Conservation (phyloP, 208 protist genomes). For the Wallacemonas rigidus region DNA sequence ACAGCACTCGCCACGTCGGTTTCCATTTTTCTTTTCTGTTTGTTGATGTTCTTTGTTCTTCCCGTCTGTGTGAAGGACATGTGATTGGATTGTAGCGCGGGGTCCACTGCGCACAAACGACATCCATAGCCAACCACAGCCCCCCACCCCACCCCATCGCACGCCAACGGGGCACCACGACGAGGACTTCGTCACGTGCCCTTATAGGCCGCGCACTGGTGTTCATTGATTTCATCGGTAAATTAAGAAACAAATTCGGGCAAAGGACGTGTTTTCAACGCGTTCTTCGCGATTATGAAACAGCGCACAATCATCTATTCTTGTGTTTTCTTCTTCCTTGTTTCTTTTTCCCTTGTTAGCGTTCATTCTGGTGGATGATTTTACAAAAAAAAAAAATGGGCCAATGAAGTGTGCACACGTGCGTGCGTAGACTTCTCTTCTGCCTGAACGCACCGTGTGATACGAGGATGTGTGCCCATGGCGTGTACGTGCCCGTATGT, state of each 20-base stretch:
- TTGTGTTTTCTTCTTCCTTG: neutral
- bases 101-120: neutral
- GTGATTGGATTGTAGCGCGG: neutral
- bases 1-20: too few relatives aligned
- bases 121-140: neutral
- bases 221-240: neutral
- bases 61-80: too few relatives aligned
- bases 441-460: too few relatives aligned
- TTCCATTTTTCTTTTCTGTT: constrained; percentile 2
- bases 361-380: neutral
- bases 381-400: neutral
- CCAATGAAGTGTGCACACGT: too few relatives aligned
- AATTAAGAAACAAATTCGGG: neutral
- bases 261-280: neutral
- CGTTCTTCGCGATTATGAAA: too few relatives aligned
- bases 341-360: neutral
- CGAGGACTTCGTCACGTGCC: constrained; percentile 3
- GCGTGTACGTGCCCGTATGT: too few relatives aligned
- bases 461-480: too few relatives aligned
- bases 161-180: neutral
- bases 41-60: neutral
- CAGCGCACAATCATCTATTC: neutral
- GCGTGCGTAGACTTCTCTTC: too few relatives aligned
- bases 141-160: neutral
- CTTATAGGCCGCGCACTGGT: neutral